A percentile compares a stretch with the other conserved stretches of the same genome.
Conservation (phyloP, 1,284 basidiomycete species). For the Garcileccinum viscosum region DNA sequence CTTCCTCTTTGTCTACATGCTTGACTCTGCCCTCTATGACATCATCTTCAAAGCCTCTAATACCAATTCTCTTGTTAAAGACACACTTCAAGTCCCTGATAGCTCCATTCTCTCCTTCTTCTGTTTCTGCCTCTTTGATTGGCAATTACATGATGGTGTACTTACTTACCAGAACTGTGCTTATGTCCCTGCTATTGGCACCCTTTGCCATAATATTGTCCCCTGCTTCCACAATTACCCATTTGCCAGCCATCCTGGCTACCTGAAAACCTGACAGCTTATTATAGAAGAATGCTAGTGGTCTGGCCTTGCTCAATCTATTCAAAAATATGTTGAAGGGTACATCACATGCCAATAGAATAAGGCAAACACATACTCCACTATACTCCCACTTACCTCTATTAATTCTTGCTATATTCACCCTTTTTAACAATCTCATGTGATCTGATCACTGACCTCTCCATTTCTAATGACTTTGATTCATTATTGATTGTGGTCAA, state of each 20-base stretch:
- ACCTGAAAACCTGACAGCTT: background rate
- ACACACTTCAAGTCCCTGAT: background rate
- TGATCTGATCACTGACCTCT: too few relatives aligned
- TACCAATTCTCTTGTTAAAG: background rate
- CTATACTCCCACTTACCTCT: too few relatives aligned
- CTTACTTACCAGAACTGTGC: background rate
- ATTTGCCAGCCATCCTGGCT: background rate
- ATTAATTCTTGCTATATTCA: too few relatives aligned
- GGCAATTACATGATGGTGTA: accelerated
- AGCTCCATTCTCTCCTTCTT: background rate
- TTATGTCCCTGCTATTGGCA: background rate
- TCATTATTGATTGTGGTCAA: too few relatives aligned
- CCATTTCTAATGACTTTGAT: too few relatives aligned
- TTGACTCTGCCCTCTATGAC: background rate
- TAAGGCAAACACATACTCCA: too few relatives aligned
- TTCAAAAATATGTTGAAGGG: background rate
- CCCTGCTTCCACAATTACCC: background rate
- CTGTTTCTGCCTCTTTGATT: background rate
- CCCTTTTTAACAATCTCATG: too few relatives aligned
- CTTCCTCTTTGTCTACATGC: background rate
- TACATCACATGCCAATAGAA: background rate
- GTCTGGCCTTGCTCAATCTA: background rate
- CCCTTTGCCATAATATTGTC: too few relatives aligned
- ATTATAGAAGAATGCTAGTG: too few relatives aligned
- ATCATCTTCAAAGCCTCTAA: background rate